Evolutionary conservation across 2,329 filamentous ascomycete species (phyloP).

Genomic region (Byssochlamys sp.): DNA sequence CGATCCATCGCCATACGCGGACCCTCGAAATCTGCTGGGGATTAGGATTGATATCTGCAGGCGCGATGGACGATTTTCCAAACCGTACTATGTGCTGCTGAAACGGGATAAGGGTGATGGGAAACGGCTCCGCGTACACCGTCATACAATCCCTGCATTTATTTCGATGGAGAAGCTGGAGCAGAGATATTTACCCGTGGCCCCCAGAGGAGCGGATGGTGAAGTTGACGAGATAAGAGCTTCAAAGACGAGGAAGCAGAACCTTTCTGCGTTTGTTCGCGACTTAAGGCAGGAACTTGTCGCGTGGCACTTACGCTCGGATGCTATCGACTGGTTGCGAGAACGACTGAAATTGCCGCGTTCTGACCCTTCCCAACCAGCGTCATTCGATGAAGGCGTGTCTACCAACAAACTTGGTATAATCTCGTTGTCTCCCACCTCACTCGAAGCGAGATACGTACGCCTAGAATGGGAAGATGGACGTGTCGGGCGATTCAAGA

Average conservation of each 20-base stretch:
- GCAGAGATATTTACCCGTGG: conserved; percentile 22
- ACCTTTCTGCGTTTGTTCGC: conserved; percentile 27
- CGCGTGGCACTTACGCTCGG: conserved; percentile 32
- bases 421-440: conserved; percentile 23
- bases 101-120: conserved; percentile 13
- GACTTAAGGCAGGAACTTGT: conserved; percentile 33
- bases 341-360: conserved; percentile 21
- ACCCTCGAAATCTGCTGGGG: conserved; percentile 26
- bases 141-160: conserved; percentile 38
- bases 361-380: conserved; percentile 4
- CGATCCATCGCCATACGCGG: conserved; percentile 30
- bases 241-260: conserved; percentile 22
- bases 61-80: conserved; percentile 29
- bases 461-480: conserved; percentile 37
- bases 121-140: conserved; percentile 26
- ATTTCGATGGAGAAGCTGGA: conserved; percentile 33
- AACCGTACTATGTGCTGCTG: conserved; percentile 37
- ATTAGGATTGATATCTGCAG: conserved; percentile 34
- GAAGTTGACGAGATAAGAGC: conserved; percentile 11
- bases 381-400: neutral
- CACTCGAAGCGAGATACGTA: conserved; percentile 33
- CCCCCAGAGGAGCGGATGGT: conserved; percentile 1
- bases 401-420: conserved; percentile 22
- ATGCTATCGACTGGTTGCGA: conserved; percentile 26
- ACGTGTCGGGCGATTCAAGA: conserved; percentile 34